Evolutionary conservation across 2,329 filamentous ascomycete genomes (phyloP).

Genomic region (Cadophora malorum): DNA sequence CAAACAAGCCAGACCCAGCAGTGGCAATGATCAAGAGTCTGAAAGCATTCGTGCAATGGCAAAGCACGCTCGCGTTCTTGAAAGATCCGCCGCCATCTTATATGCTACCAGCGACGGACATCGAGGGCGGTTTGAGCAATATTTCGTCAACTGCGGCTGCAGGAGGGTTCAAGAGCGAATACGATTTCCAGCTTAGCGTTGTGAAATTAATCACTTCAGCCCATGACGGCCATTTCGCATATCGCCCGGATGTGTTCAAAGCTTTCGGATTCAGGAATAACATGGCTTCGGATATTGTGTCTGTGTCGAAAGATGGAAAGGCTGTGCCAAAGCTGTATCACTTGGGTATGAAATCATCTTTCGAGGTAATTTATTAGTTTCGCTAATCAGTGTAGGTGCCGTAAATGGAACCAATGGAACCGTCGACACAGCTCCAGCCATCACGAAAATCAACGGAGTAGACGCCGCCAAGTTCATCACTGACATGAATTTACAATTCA

Average conservation of each 20-base stretch:
- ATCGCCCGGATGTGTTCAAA: conserved; percentile 7
- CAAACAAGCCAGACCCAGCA: conserved; percentile 28
- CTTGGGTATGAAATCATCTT: background rate
- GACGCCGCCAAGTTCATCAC: conserved; percentile 55
- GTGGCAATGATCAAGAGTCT: conserved; percentile 29
- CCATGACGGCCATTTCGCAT: conserved; percentile 55
- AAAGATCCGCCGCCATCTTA: conserved; percentile 40
- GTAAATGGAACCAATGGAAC: conserved; percentile 12
- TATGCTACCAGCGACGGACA: conserved; percentile 31
- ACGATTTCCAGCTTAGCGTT: conserved; percentile 35
- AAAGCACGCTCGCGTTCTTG: conserved; percentile 32
- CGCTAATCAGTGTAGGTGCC: background rate
- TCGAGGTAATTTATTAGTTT: too few relatives aligned
- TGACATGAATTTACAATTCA: conserved; percentile 48
- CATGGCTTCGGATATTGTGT: conserved; percentile 52
- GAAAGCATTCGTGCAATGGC: conserved; percentile 29
- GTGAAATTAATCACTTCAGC: conserved; percentile 58
- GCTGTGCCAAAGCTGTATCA: conserved; percentile 60
- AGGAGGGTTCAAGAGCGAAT: conserved; percentile 34
- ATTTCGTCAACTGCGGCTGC: conserved; percentile 29
- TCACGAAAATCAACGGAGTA: conserved; percentile 60
- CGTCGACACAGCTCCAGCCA: conserved; percentile 49
- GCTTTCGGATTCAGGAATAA: conserved; percentile 48
- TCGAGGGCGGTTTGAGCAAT: conserved; percentile 31
- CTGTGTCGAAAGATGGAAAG: conserved; percentile 62